These are phyloP conservation scores for Ceratobasidium sp. DNA, from an alignment of 1,284 basidiomycete genomes.

Conservation along the genomic window DNA sequence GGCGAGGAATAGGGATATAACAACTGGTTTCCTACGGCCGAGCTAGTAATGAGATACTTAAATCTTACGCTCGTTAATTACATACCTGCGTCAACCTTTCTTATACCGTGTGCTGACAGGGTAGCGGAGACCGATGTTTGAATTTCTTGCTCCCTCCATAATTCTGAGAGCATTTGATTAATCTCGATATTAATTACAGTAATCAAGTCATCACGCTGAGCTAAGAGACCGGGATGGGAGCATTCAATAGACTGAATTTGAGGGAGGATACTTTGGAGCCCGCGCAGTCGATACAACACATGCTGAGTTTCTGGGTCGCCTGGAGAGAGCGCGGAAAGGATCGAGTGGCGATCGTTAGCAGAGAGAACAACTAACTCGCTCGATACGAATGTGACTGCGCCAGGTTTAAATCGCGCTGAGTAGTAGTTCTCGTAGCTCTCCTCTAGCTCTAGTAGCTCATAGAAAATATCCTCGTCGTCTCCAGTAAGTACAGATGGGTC, in stretches of 20 bases:
- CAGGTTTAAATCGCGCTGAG: background rate
- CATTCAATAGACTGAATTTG: background rate
- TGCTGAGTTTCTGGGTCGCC: constrained; percentile 16
- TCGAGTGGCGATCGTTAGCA: background rate
- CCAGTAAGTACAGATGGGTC: background rate
- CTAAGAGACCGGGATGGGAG: background rate
- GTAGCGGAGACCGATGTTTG: background rate
- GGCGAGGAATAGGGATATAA: background rate
- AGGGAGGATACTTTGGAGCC: background rate
- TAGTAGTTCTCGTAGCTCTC: background rate
- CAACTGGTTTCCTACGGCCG: background rate
- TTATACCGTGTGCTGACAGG: background rate
- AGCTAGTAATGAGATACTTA: background rate
- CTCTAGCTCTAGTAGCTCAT: constrained; percentile 11
- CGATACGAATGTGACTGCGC: background rate
- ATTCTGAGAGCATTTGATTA: background rate
- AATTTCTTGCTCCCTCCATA: background rate
- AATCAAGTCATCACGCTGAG: constrained; percentile 8
- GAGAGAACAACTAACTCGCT: background rate
- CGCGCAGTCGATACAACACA: background rate
- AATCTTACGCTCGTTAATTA: background rate
- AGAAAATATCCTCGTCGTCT: background rate
- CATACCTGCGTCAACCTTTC: constrained; percentile 1
- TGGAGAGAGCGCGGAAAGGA: background rate
- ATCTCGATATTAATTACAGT: background rate